Percentiles rank a stretch among this genome's conserved stretches.
phyloP scores from a whole-genome alignment of 306 rosid species.

The Quercus bicolor region DNA sequence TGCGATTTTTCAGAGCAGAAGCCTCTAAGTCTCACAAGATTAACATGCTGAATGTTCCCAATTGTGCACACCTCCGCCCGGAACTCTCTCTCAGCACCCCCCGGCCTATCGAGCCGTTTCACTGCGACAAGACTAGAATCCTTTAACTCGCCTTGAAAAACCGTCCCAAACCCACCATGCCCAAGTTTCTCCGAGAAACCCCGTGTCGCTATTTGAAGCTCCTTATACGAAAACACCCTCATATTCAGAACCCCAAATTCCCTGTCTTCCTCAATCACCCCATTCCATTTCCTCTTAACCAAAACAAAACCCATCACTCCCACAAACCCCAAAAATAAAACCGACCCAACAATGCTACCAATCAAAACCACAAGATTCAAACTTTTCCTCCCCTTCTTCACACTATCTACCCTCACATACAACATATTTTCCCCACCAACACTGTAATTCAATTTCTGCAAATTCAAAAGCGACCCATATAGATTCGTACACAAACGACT shows the following conservation, averaged over 20 bases:
- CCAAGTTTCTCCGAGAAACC: conserved; percentile 74
- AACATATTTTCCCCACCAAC: conserved; percentile 14
- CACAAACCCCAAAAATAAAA: conserved; percentile 37
- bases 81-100: conserved; percentile 84
- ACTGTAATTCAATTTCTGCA: conserved; percentile 38
- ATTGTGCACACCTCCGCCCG: conserved; percentile 80
- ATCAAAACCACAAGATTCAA: conserved; percentile 30
- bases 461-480: conserved; percentile 46
- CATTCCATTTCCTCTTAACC: conserved; percentile 22
- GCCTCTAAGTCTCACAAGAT: conserved; percentile 78
- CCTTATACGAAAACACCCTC: conserved; percentile 65
- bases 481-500: conserved; percentile 36
- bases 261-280: conserved; percentile 34
- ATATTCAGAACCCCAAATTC: conserved; percentile 42
- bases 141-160: conserved; percentile 60
- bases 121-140: conserved; percentile 66
- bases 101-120: conserved; percentile 84
- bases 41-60: conserved; percentile 83
- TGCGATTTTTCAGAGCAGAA: conserved; percentile 82
- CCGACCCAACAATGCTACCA: conserved; percentile 38
- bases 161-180: conserved; percentile 88
- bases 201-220: conserved; percentile 63
- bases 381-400: conserved; percentile 3
- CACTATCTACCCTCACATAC: conserved; percentile 42
- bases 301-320: conserved; percentile 34